Conservation (phyloP, 306 rosid genomes). For the Cucurbita maxima region DNA sequence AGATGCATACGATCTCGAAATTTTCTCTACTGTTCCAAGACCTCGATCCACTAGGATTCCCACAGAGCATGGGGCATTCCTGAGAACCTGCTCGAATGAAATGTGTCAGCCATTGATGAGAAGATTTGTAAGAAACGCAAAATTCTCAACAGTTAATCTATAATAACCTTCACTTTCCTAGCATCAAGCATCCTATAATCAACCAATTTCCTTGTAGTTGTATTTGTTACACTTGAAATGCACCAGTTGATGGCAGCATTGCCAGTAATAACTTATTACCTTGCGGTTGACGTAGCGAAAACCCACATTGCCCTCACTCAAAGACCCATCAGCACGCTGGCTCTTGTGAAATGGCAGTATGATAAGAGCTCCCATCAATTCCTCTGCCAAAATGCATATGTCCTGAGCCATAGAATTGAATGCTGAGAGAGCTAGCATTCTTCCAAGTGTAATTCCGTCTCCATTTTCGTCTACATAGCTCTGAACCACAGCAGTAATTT, state of each 20-base stretch:
- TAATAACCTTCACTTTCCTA: background rate
- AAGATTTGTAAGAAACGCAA: background rate
- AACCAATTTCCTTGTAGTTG: background rate
- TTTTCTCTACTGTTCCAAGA: slow-evolving; percentile 44
- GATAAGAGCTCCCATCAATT: slow-evolving; percentile 52
- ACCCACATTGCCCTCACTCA: slow-evolving; percentile 41
- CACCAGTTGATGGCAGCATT: background rate
- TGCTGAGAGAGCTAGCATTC: slow-evolving; percentile 46
- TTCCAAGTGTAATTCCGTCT: slow-evolving; percentile 33
- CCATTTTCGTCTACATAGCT: slow-evolving; percentile 26
- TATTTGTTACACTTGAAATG: background rate
- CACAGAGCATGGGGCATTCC: slow-evolving; percentile 68
- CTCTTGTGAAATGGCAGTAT: slow-evolving; percentile 72
- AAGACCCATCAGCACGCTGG: slow-evolving; percentile 35
- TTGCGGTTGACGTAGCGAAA: slow-evolving; percentile 75
- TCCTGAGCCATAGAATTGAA: slow-evolving; percentile 48
- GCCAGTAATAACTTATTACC: slow-evolving; percentile 25
- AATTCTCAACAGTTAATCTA: background rate
- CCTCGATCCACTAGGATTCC: slow-evolving; percentile 93
- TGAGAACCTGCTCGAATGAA: slow-evolving; percentile 40
- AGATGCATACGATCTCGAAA: slow-evolving; percentile 24
- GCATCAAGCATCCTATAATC: background rate
- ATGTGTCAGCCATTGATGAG: background rate
- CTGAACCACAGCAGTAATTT: slow-evolving; percentile 41
- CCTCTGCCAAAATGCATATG: slow-evolving; percentile 63